These are phyloP conservation scores for Priceomyces carsonii DNA, from an alignment of 805 yeast species.

Conservation along the genomic window DNA sequence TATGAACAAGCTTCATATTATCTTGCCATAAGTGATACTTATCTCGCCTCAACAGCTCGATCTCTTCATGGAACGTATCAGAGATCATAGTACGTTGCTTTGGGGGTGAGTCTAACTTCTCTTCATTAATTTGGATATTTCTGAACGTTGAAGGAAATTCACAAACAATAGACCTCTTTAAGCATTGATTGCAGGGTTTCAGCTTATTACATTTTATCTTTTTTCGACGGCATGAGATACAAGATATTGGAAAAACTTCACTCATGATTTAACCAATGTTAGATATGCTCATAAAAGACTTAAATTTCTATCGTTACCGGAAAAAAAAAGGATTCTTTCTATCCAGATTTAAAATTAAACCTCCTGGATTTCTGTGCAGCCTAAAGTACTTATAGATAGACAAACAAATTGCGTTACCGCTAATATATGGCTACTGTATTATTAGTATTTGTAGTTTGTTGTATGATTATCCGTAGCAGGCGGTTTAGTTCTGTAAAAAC, in stretches of 20 bases:
- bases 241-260: slow-evolving; percentile 34
- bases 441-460: no score
- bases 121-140: slow-evolving; percentile 36
- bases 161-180: slow-evolving; percentile 36
- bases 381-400: no score
- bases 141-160: slow-evolving; percentile 49
- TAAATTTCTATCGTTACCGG: no score
- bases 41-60: slow-evolving; percentile 20
- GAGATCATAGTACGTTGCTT: neutral
- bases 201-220: slow-evolving; percentile 36
- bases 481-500: no score
- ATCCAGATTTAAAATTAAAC: no score
- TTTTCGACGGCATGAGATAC: slow-evolving; percentile 36
- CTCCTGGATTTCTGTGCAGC: no score
- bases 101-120: slow-evolving; percentile 11
- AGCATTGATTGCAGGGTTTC: slow-evolving; percentile 45
- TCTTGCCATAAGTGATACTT: slow-evolving; percentile 19
- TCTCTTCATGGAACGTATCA: slow-evolving; percentile 13
- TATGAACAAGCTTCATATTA: slow-evolving; percentile 17
- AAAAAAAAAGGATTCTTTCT: no score
- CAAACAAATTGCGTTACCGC: no score
- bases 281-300: no score
- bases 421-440: no score
- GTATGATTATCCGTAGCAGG: no score
- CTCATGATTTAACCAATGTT: slow-evolving; percentile 11